These are phyloP conservation scores for Cystofilobasidium capitatum DNA, from an alignment of 768 basidiomycete genomes.

Conservation along the genomic window DNA sequence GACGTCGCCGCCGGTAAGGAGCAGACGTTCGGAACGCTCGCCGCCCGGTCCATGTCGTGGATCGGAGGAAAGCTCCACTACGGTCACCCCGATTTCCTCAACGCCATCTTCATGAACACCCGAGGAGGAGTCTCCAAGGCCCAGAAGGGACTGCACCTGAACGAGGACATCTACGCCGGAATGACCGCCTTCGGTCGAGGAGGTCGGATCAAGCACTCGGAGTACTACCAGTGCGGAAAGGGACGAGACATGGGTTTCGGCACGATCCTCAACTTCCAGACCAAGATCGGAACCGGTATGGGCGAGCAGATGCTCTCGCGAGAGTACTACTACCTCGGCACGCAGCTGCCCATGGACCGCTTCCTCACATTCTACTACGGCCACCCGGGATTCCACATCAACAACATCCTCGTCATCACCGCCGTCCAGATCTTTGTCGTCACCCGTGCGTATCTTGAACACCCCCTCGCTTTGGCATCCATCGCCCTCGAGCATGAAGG, in stretches of 20 bases:
- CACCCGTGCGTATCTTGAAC: conserved; percentile 58
- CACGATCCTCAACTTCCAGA: conserved; percentile 98
- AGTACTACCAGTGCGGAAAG: conserved; percentile 92
- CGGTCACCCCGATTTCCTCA: conserved; percentile 98
- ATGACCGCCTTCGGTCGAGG: conserved; percentile 98
- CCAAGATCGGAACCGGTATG: conserved; percentile 99
- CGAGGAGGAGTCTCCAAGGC: conserved; percentile 98
- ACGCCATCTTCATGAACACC: conserved; percentile 93
- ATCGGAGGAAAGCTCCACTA: conserved; percentile 98
- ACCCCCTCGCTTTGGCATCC: neutral
- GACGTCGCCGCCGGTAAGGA: conserved; percentile 98
- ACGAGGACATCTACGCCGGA: conserved; percentile 99
- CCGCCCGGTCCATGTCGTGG: conserved; percentile 92
- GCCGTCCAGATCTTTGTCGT: conserved; percentile 93
- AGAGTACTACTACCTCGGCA: conserved; percentile 97
- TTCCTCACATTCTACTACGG: conserved; percentile 99
- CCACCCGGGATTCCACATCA: conserved; percentile 99
- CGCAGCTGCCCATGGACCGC: conserved; percentile 92
- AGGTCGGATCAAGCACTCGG: conserved; percentile 95
- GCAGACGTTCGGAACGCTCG: conserved; percentile 96
- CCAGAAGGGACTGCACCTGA: conserved; percentile 96
- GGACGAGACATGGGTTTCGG: conserved; percentile 98
- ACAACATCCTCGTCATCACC: conserved; percentile 97
- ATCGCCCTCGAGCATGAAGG: neutral
- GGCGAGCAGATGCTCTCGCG: conserved; percentile 98